phyloP scores from a whole-genome alignment of 805 yeast genomes.

The Nakazawaea sp. region DNA sequence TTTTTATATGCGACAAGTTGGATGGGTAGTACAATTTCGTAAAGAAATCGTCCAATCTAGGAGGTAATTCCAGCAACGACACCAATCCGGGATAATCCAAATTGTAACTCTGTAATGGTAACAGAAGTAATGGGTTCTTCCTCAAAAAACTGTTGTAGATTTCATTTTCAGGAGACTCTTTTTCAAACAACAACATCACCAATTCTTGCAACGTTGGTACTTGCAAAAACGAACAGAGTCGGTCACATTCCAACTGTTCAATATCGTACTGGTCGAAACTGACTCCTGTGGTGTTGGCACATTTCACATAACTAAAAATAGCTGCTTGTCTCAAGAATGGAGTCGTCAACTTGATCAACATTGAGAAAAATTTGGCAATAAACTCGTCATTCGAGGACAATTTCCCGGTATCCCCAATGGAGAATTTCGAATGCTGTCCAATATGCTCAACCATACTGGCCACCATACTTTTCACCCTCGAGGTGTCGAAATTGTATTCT shows the following conservation, averaged over 20 bases:
- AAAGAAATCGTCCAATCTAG: constrained; percentile 60
- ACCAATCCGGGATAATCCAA: constrained; percentile 62
- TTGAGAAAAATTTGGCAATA: constrained; percentile 38
- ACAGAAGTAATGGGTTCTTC: neutral
- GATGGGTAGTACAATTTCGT: constrained; percentile 47
- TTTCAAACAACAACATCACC: constrained; percentile 14
- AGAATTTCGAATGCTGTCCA: neutral
- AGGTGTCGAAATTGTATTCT: neutral
- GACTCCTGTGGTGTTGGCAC: constrained; percentile 36
- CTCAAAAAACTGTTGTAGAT: constrained; percentile 1
- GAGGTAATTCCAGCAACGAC: constrained; percentile 59
- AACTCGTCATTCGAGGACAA: constrained; percentile 15
- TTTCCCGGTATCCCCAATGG: too few relatives aligned
- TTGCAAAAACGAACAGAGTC: constrained; percentile 42
- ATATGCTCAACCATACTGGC: constrained; percentile 14
- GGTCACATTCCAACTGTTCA: constrained; percentile 43
- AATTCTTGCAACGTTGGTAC: constrained; percentile 30
- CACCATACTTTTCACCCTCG: constrained; percentile 7
- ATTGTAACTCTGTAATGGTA: constrained; percentile 5
- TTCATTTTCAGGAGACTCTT: neutral
- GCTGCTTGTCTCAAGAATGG: constrained; percentile 63
- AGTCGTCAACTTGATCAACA: constrained; percentile 48
- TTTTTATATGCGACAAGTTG: constrained; percentile 37
- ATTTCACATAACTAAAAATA: constrained; percentile 45
- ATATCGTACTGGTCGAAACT: constrained; percentile 18